Conservation (phyloP, 179 eudicot species). For the Beta corolliflora region DNA sequence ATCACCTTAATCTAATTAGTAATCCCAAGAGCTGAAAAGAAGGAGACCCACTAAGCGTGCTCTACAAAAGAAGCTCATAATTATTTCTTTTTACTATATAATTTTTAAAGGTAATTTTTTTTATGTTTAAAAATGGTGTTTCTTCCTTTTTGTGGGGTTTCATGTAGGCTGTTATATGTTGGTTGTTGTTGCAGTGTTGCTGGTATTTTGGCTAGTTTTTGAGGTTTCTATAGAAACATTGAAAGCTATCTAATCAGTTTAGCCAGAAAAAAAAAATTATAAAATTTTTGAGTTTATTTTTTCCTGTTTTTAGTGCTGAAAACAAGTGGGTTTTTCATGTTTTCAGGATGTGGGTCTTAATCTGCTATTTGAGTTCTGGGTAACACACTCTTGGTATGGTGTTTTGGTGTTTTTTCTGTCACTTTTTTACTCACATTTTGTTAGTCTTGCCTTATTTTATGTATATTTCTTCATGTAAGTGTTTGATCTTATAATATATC, state of each 20-base stretch:
- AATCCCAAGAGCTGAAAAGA: background rate
- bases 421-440: background rate
- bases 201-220: too few species aligned
- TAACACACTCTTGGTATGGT: slow-evolving; percentile 23
- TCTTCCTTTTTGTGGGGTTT: slow-evolving; percentile 31
- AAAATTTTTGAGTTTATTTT: slow-evolving; percentile 2
- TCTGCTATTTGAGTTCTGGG: slow-evolving; percentile 34
- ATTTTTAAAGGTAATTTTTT: background rate
- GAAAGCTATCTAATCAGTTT: background rate
- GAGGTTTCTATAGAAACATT: background rate
- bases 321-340: slow-evolving; percentile 19
- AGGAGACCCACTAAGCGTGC: slow-evolving; percentile 24
- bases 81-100: too few species aligned
- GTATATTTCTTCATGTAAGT: background rate
- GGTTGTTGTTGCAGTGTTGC: background rate
- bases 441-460: background rate
- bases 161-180: slow-evolving; percentile 17
- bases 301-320: slow-evolving; percentile 12
- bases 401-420: background rate
- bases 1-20: slow-evolving; percentile 21
- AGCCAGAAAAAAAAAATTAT: too few species aligned
- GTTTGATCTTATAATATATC: background rate
- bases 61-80: background rate
- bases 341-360: slow-evolving; percentile 41
- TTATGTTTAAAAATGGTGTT: background rate